Evolutionary conservation across 75 land plant species (phyloP).

Genomic region (Azolla pinnata): DNA sequence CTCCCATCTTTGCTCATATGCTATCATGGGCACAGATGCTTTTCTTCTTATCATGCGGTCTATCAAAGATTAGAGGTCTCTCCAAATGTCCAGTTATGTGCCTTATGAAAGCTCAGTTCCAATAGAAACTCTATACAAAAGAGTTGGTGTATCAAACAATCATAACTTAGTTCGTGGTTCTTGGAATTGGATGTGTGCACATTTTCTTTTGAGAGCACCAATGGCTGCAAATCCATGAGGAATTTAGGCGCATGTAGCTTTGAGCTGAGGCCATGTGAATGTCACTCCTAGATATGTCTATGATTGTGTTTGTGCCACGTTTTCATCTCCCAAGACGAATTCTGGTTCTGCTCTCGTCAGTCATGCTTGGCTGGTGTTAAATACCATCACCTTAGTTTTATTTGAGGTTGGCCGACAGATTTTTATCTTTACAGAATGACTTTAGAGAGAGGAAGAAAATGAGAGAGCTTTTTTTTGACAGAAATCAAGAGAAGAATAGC

Average conservation of each 20-base stretch:
- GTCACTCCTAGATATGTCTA: neutral
- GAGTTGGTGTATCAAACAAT: neutral
- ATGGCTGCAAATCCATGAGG: neutral
- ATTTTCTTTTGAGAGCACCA: neutral
- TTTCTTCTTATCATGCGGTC: too few relatives aligned
- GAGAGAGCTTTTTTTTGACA: constrained; percentile 16
- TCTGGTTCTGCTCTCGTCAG: neutral
- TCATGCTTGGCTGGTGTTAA: neutral
- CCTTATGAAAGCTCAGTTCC: too few relatives aligned
- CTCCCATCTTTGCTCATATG: too few relatives aligned
- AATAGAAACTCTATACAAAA: too few relatives aligned
- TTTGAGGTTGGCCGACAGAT: neutral
- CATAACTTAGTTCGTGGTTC: neutral
- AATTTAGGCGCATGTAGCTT: neutral
- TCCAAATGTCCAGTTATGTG: too few relatives aligned
- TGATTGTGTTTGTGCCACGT: neutral
- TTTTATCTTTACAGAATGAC: neutral
- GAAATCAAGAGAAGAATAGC: constrained; percentile 76
- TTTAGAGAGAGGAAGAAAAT: neutral
- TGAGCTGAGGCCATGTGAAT: neutral
- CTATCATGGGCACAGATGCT: too few relatives aligned
- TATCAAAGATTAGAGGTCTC: too few relatives aligned
- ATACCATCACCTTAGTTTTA: neutral
- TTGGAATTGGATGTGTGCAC: neutral
- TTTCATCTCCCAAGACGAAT: neutral